Conservation (phyloP, 352 stramenopile genomes). For the Phytophthora syringae region DNA sequence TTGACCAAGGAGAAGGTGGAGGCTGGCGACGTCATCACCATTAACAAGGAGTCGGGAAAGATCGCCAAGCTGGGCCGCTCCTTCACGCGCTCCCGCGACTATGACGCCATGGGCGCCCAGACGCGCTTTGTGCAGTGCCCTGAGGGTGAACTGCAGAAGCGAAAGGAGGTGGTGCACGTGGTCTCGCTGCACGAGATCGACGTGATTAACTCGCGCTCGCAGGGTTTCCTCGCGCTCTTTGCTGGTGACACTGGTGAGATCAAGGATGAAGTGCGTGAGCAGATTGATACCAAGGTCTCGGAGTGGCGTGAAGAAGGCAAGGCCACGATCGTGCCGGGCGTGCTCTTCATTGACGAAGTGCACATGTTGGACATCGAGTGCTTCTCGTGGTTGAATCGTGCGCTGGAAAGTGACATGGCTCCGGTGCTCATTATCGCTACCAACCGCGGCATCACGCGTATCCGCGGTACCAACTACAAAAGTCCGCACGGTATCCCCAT, state of each 20-base stretch:
- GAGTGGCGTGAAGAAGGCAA: constrained; percentile 97
- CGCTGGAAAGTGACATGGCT: constrained; percentile 97
- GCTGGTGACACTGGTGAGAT: constrained; percentile 99
- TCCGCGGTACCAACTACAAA: constrained; percentile 99
- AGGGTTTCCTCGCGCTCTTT: constrained; percentile 99
- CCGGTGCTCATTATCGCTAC: constrained; percentile 99
- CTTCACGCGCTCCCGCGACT: constrained; percentile 98
- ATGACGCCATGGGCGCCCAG: constrained; percentile 97
- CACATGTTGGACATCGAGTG: constrained; percentile 99
- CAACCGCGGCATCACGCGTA: constrained; percentile 98
- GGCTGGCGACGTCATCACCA: constrained; percentile 99
- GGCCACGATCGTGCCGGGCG: constrained; percentile 97
- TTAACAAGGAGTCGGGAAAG: constrained; percentile 99
- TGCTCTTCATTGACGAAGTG: constrained; percentile 99
- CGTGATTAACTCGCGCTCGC: constrained; percentile 99
- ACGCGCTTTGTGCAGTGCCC: constrained; percentile 89
- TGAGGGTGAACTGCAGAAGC: constrained; percentile 99
- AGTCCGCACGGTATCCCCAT: constrained; percentile 98
- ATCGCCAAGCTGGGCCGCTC: constrained; percentile 98
- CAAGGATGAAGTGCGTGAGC: constrained; percentile 98
- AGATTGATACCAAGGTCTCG: constrained; percentile 98
- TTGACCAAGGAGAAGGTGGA: constrained; percentile 99
- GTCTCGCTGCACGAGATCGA: constrained; percentile 99
- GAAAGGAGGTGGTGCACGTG: constrained; percentile 98
- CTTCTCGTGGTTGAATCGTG: constrained; percentile 99